These are phyloP conservation scores for Drechslerella dactyloides DNA, from an alignment of 2,329 filamentous ascomycete genomes.

Conservation along the genomic window DNA sequence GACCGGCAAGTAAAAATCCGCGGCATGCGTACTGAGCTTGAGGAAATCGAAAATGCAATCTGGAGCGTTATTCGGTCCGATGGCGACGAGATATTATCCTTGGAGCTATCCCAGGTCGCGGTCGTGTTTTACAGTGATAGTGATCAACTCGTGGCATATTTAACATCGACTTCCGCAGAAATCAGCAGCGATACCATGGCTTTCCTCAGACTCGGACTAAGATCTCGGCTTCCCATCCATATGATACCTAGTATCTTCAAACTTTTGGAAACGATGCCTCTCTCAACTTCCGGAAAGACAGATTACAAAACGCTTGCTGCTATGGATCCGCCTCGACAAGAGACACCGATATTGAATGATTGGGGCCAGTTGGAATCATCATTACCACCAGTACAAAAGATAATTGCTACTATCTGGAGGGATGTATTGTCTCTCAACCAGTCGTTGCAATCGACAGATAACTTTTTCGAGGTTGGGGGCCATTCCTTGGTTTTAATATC, in stretches of 20 bases:
- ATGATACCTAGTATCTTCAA: slow-evolving; percentile 27
- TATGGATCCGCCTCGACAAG: slow-evolving; percentile 14
- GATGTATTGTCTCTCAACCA: slow-evolving; percentile 6
- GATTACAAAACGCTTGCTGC: slow-evolving; percentile 20
- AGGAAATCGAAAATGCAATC: slow-evolving; percentile 58
- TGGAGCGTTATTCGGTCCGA: slow-evolving; percentile 16
- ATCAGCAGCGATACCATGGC: slow-evolving; percentile 9
- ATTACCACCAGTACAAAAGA: slow-evolving; percentile 22
- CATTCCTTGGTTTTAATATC: slow-evolving; percentile 25
- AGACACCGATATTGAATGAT: background rate
- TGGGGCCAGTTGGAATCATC: slow-evolving; percentile 5
- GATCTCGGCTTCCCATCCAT: slow-evolving; percentile 12
- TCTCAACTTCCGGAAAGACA: slow-evolving; percentile 19
- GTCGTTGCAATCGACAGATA: slow-evolving; percentile 12
- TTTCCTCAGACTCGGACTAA: slow-evolving; percentile 13
- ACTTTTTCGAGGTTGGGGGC: slow-evolving; percentile 29
- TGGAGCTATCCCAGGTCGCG: slow-evolving; percentile 15
- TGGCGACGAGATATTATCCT: slow-evolving; percentile 11
- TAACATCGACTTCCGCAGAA: slow-evolving; percentile 10
- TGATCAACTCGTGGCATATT: slow-evolving; percentile 23
- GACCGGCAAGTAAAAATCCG: slow-evolving; percentile 62
- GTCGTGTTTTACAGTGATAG: slow-evolving; percentile 22
- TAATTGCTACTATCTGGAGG: slow-evolving; percentile 14
- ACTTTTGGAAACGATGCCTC: slow-evolving; percentile 19
- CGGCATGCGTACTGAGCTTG: slow-evolving; percentile 61